Conservation (phyloP, 805 yeast species). For the Candida nonsorbophila region DNA sequence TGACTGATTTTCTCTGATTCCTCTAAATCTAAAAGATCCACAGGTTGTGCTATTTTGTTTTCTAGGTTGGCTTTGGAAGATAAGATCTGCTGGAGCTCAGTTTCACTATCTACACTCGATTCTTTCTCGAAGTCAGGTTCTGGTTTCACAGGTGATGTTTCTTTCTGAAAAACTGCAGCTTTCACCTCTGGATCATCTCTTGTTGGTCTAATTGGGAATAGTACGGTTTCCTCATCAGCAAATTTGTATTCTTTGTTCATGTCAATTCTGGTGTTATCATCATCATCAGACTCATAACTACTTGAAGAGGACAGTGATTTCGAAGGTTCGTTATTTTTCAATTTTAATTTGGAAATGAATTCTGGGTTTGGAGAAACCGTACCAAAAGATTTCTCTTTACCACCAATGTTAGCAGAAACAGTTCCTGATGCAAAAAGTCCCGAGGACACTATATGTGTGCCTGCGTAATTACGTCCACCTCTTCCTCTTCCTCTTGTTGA, state of each 20-base stretch:
- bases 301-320: constrained; percentile 6
- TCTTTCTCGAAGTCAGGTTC: constrained; percentile 10
- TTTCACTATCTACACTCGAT: constrained; percentile 24
- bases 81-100: constrained; percentile 18
- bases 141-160: constrained; percentile 7
- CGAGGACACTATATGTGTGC: constrained; percentile 61
- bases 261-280: constrained; percentile 45
- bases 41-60: constrained; percentile 20
- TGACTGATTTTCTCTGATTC: constrained; percentile 23
- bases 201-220: constrained; percentile 69
- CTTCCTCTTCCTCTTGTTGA: constrained; percentile 29
- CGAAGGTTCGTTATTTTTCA: not conserved
- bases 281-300: constrained; percentile 32
- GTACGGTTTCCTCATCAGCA: constrained; percentile 46
- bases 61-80: constrained; percentile 23
- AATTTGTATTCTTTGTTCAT: constrained; percentile 58
- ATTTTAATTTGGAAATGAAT: constrained; percentile 4
- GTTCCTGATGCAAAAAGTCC: constrained; percentile 73
- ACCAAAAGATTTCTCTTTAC: constrained; percentile 25
- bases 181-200: constrained; percentile 41
- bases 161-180: constrained; percentile 7
- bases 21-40: constrained; percentile 22
- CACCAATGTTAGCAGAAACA: constrained; percentile 36
- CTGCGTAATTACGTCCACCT: constrained; percentile 32
- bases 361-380: constrained; percentile 32